Conservation (phyloP, 768 basidiomycete genomes). For the Pleurotus sapidus region DNA sequence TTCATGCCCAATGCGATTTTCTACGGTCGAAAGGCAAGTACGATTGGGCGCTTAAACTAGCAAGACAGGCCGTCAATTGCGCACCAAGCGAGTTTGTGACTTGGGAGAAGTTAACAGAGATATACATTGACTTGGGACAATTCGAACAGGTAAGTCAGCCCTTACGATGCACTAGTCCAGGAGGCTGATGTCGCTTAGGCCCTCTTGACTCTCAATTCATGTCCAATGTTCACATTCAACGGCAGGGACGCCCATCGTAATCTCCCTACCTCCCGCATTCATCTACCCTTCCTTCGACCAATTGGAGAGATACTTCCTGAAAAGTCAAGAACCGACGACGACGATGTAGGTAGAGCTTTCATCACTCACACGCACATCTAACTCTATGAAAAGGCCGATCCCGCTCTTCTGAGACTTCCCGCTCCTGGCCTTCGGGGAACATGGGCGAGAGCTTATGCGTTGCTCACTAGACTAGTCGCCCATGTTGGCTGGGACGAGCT, state of each 20-base stretch:
- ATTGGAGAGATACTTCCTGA: slow-evolving; percentile 92
- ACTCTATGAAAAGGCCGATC: slow-evolving; percentile 66
- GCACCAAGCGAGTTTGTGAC: slow-evolving; percentile 99
- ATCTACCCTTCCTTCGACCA: slow-evolving; percentile 81
- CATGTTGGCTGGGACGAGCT: slow-evolving; percentile 99
- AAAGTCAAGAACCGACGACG: slow-evolving; percentile 76
- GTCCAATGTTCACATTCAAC: slow-evolving; percentile 99
- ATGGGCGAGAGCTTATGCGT: slow-evolving; percentile 90
- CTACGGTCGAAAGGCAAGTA: slow-evolving; percentile 79
- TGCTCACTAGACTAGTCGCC: slow-evolving; percentile 87
- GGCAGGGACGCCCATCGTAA: slow-evolving; percentile 90
- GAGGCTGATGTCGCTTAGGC: slow-evolving; percentile 34
- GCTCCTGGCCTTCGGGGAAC: slow-evolving; percentile 94
- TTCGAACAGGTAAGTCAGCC: slow-evolving; percentile 64
- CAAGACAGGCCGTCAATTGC: slow-evolving; percentile 94
- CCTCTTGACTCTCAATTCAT: slow-evolving; percentile 93
- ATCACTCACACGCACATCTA: neutral
- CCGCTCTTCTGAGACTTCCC: slow-evolving; percentile 90
- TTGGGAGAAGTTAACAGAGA: slow-evolving; percentile 96
- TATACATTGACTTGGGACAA: slow-evolving; percentile 88
- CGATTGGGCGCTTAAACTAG: slow-evolving; percentile 90
- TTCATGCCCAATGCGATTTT: slow-evolving; percentile 95
- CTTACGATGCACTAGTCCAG: slow-evolving; percentile 5
- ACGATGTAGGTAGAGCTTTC: slow-evolving; percentile 52
- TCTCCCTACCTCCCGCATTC: slow-evolving; percentile 75